Evolutionary conservation across 2,329 filamentous ascomycete genomes (phyloP), one percentile per base, ranked within the genome.

Genomic region (Nectriaceae sp.): DNA sequence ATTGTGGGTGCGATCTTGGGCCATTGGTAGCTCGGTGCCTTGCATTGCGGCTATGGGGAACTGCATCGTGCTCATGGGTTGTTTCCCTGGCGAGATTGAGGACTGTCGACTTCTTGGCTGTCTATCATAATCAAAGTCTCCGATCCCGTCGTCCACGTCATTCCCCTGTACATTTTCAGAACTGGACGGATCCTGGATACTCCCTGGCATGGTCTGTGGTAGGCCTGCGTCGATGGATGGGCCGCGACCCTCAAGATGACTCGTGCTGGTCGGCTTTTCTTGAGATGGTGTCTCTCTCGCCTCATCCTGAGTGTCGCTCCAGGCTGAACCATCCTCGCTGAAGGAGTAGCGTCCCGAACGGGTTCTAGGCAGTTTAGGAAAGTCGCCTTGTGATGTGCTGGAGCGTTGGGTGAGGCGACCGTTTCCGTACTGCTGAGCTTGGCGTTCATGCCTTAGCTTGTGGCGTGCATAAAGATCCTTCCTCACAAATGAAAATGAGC

Each of bases 261-360:
- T 43, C 11, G 36, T 51, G n/a, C 38, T 41, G 11, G 18, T 16
- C 2, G 50, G 50, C 11, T 46, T 42, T 16, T 54, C 52, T 11
- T 61, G 61, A 35, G 38, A 43, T 10, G 55, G 49, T 4, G 53
- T 57, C 21, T 59, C 58, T 31, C 50, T 52, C 4, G 52, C 52
- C 35, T 63, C 60, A n/a, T 63, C 60, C 24, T 63, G 60, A 2
- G 60, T 62, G 31, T 63, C 60, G 18, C 60, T 63, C 60, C 60
- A 63, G 3, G 53, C 56, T 6, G 60, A 63, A 3, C 60, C 60
- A 37, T 63, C 60, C 31, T 63, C 60, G 21, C 60, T 63, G 13
- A 60, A 60, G 2, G 60, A 61, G 42, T 63, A 63, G 24, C 60
- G 44, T 40, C 53, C 56, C 40, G 47, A 46, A 5, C 57, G 55